These are phyloP conservation scores for Pseudocohnilembus persalinus DNA, from an alignment of 169 alveolate species.

Conservation along the genomic window DNA sequence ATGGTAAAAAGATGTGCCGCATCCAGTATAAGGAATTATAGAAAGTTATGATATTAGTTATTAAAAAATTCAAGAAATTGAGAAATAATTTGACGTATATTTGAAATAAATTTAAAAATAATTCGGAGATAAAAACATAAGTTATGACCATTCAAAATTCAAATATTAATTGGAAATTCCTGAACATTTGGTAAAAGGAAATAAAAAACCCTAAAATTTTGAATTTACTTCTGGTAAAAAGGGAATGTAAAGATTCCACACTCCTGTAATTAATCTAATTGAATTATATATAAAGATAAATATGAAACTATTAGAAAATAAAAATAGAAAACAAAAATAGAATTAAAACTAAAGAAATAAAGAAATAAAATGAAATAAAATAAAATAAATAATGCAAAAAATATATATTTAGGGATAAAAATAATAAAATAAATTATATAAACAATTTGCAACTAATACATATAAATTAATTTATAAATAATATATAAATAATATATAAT, in stretches of 20 bases:
- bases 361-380: no score
- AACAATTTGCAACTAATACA: no score
- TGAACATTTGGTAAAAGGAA: slow-evolving; percentile 70
- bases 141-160: slow-evolving; percentile 83
- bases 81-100: slow-evolving; percentile 56
- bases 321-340: no score
- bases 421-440: no score
- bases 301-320: no score
- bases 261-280: slow-evolving; percentile 75
- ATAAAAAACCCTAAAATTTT: slow-evolving; percentile 74
- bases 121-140: slow-evolving; percentile 40
- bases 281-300: no score
- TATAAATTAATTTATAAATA: no score
- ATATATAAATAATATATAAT: slow-evolving; percentile 5
- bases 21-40: slow-evolving; percentile 66
- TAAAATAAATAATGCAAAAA: no score
- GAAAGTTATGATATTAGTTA: slow-evolving; percentile 62
- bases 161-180: slow-evolving; percentile 91
- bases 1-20: slow-evolving; percentile 61
- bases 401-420: no score
- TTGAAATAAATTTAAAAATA: slow-evolving; percentile 29
- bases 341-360: no score
- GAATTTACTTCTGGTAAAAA: slow-evolving; percentile 93
- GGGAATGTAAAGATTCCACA: slow-evolving; percentile 91
- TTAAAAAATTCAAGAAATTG: slow-evolving; percentile 42